Base-by-base conservation (phyloP, 164 flowering plant species). In the Magnolia kwangsiensis region DNA sequence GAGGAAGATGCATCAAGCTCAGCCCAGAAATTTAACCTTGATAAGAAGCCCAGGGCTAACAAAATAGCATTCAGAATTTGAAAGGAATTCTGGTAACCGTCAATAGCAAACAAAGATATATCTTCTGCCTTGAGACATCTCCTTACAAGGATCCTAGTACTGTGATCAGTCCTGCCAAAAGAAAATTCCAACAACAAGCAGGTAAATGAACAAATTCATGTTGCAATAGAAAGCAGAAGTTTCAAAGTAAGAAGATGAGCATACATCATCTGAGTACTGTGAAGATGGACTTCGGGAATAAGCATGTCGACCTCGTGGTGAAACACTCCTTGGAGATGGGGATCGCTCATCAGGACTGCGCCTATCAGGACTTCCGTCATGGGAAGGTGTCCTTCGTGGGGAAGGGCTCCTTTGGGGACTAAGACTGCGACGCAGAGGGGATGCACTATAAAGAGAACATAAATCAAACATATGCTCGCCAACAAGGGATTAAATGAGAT, bases 221-320 rank as follows among this genome's bases (percentile, higher is more conserved):
- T 61, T 31, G 45, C 45, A 70, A 29, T 67, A 49, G 66, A 13
- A 55, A 37, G 16, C 18, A 58, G 16, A 14, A 51, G 61, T 75
- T 59, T 29, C 73, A 59, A 66, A 14, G 1, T 67, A 31, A 73
- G 1, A 65, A 67, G 29, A 50, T 27, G 31, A 66, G 65, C 87
- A 83, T 65, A 90, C 97, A 75, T 89, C 88, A 80, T 89, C 89
- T 23, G 90, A 85, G 70, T 75, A 85, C 21, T 65, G 86, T 9
- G 88, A 89, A 61, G 93, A 88, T 14, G 86, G 89, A 72, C 91
- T 90, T 55, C 83, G 85, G 77, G 94, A 90, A 83, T 75, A 86
- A 71, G 78, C 85, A 63, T 78, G 83, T 11, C 83, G 86, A 72
- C 81, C 87, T 18, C 78, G 89, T 8, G 95, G 92, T 2, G 92